Evolutionary conservation across 345 rosid genomes (phyloP).

Genomic region (Gossypium longicalyx): DNA sequence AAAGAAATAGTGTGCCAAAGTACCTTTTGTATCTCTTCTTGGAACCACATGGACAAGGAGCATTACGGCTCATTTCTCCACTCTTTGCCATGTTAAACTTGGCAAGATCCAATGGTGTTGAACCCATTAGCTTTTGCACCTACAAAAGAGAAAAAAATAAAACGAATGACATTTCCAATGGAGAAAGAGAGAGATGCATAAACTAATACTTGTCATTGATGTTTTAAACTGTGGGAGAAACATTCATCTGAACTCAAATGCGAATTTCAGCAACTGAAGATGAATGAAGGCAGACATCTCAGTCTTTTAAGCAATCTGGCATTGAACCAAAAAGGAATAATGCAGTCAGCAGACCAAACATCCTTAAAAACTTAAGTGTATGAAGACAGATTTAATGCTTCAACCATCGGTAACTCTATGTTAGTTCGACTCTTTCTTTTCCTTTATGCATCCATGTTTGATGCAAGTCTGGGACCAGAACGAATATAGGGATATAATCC

Average conservation of each 20-base stretch:
- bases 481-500: background rate
- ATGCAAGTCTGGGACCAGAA: background rate
- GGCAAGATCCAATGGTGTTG: conserved; percentile 78
- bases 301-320: background rate
- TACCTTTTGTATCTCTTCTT: conserved; percentile 94
- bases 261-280: background rate
- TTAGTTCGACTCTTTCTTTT: background rate
- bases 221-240: background rate
- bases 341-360: background rate
- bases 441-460: background rate
- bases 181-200: background rate
- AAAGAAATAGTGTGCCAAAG: background rate
- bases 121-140: conserved; percentile 90
- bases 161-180: background rate
- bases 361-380: background rate
- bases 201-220: background rate
- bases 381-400: background rate
- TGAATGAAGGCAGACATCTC: background rate
- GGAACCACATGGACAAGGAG: conserved; percentile 92
- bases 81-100: conserved; percentile 84
- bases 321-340: background rate
- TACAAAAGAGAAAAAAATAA: conserved; percentile 23
- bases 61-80: conserved; percentile 90
- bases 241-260: background rate
- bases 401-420: background rate